Evolutionary conservation across 2,329 filamentous ascomycete species (phyloP), one percentile per base, ranked within the genome.

Genomic region (Boeremia lycopersici): DNA sequence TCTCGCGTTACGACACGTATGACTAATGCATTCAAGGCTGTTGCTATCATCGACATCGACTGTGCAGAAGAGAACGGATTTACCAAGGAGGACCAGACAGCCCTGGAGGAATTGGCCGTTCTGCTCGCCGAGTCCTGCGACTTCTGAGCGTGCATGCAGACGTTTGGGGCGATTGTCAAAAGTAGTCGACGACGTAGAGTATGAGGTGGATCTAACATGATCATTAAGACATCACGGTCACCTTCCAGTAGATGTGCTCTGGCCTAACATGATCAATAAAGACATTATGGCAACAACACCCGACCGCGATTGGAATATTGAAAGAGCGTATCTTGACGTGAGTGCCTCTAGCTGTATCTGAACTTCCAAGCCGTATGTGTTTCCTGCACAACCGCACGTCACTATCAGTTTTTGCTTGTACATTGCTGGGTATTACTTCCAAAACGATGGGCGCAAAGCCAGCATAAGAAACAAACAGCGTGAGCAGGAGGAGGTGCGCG

Each of bases 31-130:
- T 35, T 13, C 8, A 11, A 83, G 77, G 76, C 89, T 6, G 86
- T 89, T 19, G 89, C 86, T 2, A 89, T 93, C 60, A 90, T 95
- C 56, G 90, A 95, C 67, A 80, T 93, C 23, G 90, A 95, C 73
- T 93, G 90, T 69, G 84, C 86, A 1, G 84, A 82, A 31, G 62
- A 82, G 47, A 75, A 82, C 12, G 89, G 89, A 0, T 93, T 93
- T 62, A 85, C 90, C 61, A 80, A 84, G 55, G 82, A 86, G 39
- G 90, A 95, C 71, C 81, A 81, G 74, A 73, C 69, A 57, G 84
- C 84, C 62, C 73, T 95, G 55, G 89, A 93, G 74, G 77, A 84
- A 64, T 74, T 93, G 66, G 74, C 74, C 2, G 41, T 57, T 31
- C 36, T 75, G 17, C 51, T 76, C 40, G 71, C 72, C 1, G 52